Base-by-base conservation (phyloP, 2,329 filamentous ascomycete species). In the Sporothrix protearum region DNA sequence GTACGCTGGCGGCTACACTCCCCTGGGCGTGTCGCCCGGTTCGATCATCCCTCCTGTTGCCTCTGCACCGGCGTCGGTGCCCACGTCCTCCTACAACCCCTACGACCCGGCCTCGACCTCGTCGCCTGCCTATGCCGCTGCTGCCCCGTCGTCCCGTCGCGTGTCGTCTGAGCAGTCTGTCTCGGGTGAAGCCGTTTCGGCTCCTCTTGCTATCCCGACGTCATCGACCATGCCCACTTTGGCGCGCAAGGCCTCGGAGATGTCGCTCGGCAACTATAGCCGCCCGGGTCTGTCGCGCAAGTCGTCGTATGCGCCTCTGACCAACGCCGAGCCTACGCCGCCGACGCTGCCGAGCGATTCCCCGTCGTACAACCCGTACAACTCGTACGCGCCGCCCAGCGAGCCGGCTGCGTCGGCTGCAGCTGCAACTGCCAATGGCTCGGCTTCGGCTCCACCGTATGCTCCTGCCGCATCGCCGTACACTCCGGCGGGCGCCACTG, bases 171-270 rank as follows among this genome's bases (percentile, higher is more conserved):
- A 73, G 1, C 61, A 71, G 16, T 36, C 70, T 30, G 49, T 66
- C 1, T 68, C 72, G 22, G 33, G 39, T 6, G 70, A 73, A 28
- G 8, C 63, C 9, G 8, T 33, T 3, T 42, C 57, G 5, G 33
- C 30, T 8, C 59, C 59, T 4, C 36, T 42, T 36, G 36, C 22
- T 2, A 39, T 49, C 30, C 28, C 49, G 16, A 6, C 39, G 4
- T 47, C 42, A 6, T 47, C 42, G 42, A 47, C 42, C 53, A 77
- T 19, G 64, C 64, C 45, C 1, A 14, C 64, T 1, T 80, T 53
- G 45, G 45, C 63, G 19, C 71, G 67, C n/a, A 79, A 83, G 68
- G 74, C 76, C 51, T 80, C 81, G 2, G 84, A 86, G 59, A 75
- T 83, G 64, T 79, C 80, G 53, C 79, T 57, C 12, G 51, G 67